Base-by-base conservation (phyloP, 116 monocot species). In the Iris pallida region DNA sequence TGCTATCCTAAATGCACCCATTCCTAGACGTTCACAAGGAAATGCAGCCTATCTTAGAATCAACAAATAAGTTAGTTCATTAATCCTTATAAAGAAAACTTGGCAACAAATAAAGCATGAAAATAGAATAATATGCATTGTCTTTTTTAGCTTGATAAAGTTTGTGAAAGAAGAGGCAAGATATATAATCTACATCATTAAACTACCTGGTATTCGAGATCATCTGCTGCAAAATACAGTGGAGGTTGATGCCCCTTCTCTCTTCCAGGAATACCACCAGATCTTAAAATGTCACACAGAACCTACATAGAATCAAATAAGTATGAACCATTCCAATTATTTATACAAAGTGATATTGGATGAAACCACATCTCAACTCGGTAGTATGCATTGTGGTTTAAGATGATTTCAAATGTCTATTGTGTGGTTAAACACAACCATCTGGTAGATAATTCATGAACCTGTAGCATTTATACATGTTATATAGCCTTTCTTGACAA, bases 1-100 rank as follows among this genome's bases (percentile, higher is more conserved):
- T 69, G 89, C 89, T 57, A 96, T 84, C 78, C 92, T 89, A 74
- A 96, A 96, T 72, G 96, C 96, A 78, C 96, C 96, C 96, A 96
- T 92, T 71, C 96, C 96, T 75, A 96, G 86, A 62, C 96, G 86
- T 65, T 96, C 87, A 55, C 85, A 71, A 76, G 89, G 89, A 81
- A 96, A 96, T 65, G 73, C 81, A 68, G 89, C 85, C 96, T 96
- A 77, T 59, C 62, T 51, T 64, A 53, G 9, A 73, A 76, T 60
- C 46, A 64, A 40, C 53, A 49, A 18, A 45, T 49, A 66, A 64
- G n/a, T 69, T 56, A 72, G 61, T 47, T 64, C 30, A 46, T 53
- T 10, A 45, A 44, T 57, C 44, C 19, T 20, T 15, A 53, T 51
- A 63, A 4, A 12, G 5, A 63, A 58, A 63, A 55, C n/a, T 55